Evolutionary conservation across 306 rosid genomes (phyloP), one percentile per base, ranked within the genome.

Genomic region (Quercus rubra): DNA sequence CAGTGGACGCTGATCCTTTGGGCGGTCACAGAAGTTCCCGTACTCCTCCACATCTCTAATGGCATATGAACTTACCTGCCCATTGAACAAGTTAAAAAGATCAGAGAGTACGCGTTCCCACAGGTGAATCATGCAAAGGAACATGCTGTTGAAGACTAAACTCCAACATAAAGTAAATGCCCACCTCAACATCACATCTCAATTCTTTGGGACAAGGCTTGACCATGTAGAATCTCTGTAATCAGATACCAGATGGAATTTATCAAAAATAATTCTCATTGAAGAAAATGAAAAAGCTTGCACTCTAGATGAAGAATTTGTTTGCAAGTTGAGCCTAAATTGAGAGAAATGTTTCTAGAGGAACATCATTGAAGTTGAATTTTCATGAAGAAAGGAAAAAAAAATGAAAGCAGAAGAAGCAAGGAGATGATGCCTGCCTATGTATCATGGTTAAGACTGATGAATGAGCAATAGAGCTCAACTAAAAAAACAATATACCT

Each of bases 141-240:
- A 33, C 70, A 78, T n/a, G 20, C 75, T 38, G 55, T 41, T 52
- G 11, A 6, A 75, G 49, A 74, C 20, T 25, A 33, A 59, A 62
- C 38, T 28, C 38, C 75, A 33, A 80, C 72, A 54, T 11, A n/a
- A 38, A 82, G 70, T 14, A 80, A 57, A 79, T 18, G 67, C 82
- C 66, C 87, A 96, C 99, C 98, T 93, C 98, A 77, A 93, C 99
- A 69, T 96, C 96, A 74, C 99, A 96, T 85, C 89, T 93, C 92
- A 96, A 89, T 80, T 96, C 98, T 78, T 96, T 96, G 19, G 94
- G 92, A 83, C 99, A 96, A 76, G 98, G 97, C 84, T 93, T 96
- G 77, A 92, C 94, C 96, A 91, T 90, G 52, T 89, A 79, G 59
- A 96, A 88, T 86, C 99, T 96, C 99, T 96, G 98, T 91, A 88